phyloP scores from a whole-genome alignment of 345 rosid genomes.

The Eucalyptus cloeziana region DNA sequence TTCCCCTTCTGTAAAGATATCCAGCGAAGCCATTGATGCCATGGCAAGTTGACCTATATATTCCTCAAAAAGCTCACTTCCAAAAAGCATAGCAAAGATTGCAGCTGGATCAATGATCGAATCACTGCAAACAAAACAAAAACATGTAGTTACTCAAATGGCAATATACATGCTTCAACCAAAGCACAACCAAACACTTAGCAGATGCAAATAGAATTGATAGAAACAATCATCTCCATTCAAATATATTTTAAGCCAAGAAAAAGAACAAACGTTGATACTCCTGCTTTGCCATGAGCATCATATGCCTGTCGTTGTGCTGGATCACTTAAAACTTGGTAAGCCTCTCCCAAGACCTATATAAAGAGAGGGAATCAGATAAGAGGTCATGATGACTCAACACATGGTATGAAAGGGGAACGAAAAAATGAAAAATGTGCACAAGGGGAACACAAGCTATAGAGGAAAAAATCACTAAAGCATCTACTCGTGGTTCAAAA shows the following conservation, averaged over 20 bases:
- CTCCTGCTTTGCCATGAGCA: conserved; percentile 86
- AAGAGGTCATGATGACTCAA: background rate
- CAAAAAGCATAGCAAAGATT: conserved; percentile 95
- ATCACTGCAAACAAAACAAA: conserved; percentile 39
- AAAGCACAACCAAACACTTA: background rate
- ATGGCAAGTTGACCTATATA: conserved; percentile 97
- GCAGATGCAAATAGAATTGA: background rate
- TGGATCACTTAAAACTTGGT: conserved; percentile 93
- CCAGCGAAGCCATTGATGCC: conserved; percentile 99
- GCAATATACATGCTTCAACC: background rate
- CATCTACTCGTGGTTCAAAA: background rate
- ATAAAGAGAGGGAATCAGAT: background rate
- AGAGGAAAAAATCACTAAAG: background rate
- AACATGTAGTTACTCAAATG: background rate
- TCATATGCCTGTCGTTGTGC: conserved; percentile 92
- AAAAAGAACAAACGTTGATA: conserved; percentile 69
- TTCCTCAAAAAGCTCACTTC: conserved; percentile 95
- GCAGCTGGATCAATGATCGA: conserved; percentile 93
- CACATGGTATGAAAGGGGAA: background rate
- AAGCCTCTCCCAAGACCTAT: conserved; percentile 92
- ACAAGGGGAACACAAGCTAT: background rate
- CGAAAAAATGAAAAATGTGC: background rate
- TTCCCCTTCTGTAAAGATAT: conserved; percentile 77
- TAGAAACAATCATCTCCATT: background rate
- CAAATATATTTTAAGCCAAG: background rate